phyloP scores from a whole-genome alignment of 176 grass and related monocot species.

The Echinochloa phyllopogon region DNA sequence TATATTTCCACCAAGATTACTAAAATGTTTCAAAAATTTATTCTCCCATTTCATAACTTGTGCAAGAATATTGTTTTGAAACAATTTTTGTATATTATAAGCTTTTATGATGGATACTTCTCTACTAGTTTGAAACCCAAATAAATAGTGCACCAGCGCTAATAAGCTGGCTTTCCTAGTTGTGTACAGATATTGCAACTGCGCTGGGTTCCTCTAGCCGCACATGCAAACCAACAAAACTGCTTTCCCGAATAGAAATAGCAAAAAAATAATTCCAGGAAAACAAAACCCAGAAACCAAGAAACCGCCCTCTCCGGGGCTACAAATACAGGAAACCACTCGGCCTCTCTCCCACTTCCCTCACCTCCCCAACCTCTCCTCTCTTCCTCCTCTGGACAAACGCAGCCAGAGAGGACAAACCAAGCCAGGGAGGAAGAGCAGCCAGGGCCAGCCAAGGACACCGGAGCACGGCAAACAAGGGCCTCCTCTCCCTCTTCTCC shows the following conservation, averaged over 20 bases:
- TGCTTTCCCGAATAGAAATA: not conserved
- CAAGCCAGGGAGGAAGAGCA: slow-evolving; percentile 10
- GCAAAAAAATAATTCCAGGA: not conserved
- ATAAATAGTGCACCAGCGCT: not conserved
- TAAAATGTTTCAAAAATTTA: too few species aligned
- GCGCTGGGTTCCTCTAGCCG: slow-evolving; percentile 3
- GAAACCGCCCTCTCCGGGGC: slow-evolving; percentile 25
- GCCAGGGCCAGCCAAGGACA: not conserved
- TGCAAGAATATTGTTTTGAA: not conserved
- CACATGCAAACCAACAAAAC: slow-evolving; percentile 28
- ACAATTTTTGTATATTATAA: too few species aligned
- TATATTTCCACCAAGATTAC: too few species aligned
- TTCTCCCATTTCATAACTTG: too few species aligned
- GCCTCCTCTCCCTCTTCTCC: not conserved
- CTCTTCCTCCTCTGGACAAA: not conserved
- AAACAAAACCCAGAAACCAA: not conserved
- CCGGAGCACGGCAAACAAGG: not conserved
- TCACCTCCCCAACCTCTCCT: not conserved
- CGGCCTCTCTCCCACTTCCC: not conserved
- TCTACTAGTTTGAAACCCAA: not conserved
- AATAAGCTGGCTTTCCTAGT: not conserved
- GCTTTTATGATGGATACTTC: not conserved
- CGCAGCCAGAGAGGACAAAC: not conserved
- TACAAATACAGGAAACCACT: slow-evolving; percentile 50
- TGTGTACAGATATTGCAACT: not conserved